Base-by-base conservation (phyloP, 129 eudicot genomes). In the Flaveria bidentis region DNA sequence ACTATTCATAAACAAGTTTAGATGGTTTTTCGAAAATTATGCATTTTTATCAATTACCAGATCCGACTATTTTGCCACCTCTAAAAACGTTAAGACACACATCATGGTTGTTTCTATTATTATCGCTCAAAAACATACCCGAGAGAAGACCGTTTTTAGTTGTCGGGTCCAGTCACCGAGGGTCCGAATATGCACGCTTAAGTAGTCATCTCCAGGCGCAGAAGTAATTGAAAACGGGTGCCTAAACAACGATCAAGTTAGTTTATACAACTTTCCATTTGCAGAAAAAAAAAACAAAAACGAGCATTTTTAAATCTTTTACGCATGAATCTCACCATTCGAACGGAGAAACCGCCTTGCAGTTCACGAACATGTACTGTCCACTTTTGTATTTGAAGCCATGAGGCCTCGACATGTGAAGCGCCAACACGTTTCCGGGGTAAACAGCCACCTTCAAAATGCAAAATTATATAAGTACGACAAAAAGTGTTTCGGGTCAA, bases 221-320 rank as follows among this genome's bases (percentile, higher is more conserved):
- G 95, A 89, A 74, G 95, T 89, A 6, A 89, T 80, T 2, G 95
- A 89, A 83, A 89, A 89, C 17, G 95, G 96, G 72, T 89, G 92
- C 92, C 92, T 85, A 51, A 36, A 47, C 56, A 26, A 49, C 56
- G 13, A 0, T 49, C 36, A 30, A 60, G 71, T 62, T 58, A 61
- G 61, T 65, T 55, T 56, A 79, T 0, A 79, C 20, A 12, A 41
- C 55, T 3, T 67, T 53, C 9, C 5, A 0, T 63, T 41, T 5
- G 41, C 41, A 30, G 5, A 30, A 30, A 30, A 30, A 30, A 30
- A 3, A 46, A 8, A 57, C 15, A 46, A 57, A 46, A 57, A 13
- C 28, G 15, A 20, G 65, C 7, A 5, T 41, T 72, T 36, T 65
- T 0, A 9, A 25, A 1, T 56, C 68, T 56, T 66, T n/a, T 62